Percentiles rank a stretch among this genome's conserved stretches.
Evolutionary conservation across 1,139 yeast genomes (phyloP).

Genomic region (Geotrichum histeridarum): DNA sequence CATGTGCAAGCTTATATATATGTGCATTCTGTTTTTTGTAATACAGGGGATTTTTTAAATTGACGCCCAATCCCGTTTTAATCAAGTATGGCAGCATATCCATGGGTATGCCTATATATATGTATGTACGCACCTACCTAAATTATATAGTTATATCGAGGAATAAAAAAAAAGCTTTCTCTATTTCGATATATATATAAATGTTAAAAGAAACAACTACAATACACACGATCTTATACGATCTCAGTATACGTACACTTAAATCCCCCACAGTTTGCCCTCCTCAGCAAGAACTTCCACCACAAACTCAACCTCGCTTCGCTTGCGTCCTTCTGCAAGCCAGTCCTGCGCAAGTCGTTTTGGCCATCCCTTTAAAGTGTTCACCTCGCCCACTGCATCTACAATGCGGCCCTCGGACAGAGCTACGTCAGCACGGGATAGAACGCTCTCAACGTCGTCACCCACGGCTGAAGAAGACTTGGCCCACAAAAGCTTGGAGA

Average conservation of each 20-base stretch:
- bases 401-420: constrained; percentile 74
- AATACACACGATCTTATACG: no score
- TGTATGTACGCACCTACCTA: no score
- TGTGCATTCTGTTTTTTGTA: no score
- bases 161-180: no score
- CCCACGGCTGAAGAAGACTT: constrained; percentile 57
- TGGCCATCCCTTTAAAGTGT: constrained; percentile 89
- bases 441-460: constrained; percentile 79
- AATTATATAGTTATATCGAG: no score
- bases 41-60: no score
- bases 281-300: constrained; percentile 61
- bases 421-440: constrained; percentile 78
- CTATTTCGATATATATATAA: no score
- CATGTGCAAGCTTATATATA: no score
- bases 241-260: constrained; percentile 1
- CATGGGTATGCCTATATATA: no score
- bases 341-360: constrained; percentile 86
- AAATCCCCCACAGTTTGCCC: constrained; percentile 17
- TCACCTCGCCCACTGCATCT: constrained; percentile 87
- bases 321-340: constrained; percentile 82
- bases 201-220: no score
- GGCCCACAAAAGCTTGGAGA: constrained; percentile 66
- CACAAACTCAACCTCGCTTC: constrained; percentile 81
- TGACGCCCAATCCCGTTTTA: no score
- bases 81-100: no score